phyloP scores from a whole-genome alignment of 2,329 filamentous ascomycete genomes.

The Dactylellina haptotyla region DNA sequence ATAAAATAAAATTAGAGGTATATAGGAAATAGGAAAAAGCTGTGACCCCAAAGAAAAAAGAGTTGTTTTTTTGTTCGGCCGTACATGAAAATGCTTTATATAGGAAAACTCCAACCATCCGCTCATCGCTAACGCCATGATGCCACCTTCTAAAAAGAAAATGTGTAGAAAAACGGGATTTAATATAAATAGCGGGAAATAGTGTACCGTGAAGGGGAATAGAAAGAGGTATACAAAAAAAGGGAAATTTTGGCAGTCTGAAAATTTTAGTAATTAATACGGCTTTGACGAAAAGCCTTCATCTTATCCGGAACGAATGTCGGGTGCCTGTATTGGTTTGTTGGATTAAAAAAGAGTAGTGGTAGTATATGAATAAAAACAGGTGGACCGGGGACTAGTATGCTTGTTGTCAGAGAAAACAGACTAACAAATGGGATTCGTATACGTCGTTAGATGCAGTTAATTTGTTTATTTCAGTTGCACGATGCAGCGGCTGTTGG shows the following conservation, averaged over 20 bases:
- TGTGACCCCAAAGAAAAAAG: slow-evolving; percentile 21
- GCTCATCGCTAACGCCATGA: slow-evolving; percentile 54
- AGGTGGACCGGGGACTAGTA: background rate
- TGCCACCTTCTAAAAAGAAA: slow-evolving; percentile 51
- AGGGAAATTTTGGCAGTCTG: slow-evolving; percentile 50
- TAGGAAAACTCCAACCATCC: slow-evolving; percentile 55
- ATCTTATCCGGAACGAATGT: slow-evolving; percentile 19
- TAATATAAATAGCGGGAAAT: slow-evolving; percentile 53
- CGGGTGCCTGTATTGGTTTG: slow-evolving; percentile 17
- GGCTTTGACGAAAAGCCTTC: background rate
- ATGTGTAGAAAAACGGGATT: slow-evolving; percentile 13
- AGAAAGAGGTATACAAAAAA: too few species aligned
- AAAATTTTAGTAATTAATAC: too few species aligned
- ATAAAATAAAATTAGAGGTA: slow-evolving; percentile 28
- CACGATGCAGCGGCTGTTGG: slow-evolving; percentile 47
- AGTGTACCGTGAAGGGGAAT: slow-evolving; percentile 53
- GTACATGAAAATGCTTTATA: slow-evolving; percentile 52
- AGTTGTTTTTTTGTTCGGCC: slow-evolving; percentile 45
- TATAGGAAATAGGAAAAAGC: slow-evolving; percentile 45
- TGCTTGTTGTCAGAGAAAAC: background rate
- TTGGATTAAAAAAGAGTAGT: slow-evolving; percentile 21
- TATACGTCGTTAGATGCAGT: slow-evolving; percentile 26
- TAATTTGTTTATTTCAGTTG: slow-evolving; percentile 30
- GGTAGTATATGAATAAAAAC: slow-evolving; percentile 1
- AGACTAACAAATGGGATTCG: slow-evolving; percentile 36